Evolutionary conservation across 2,329 filamentous ascomycete species (phyloP), one percentile per base, ranked within the genome.

Genomic region (Fusarium domesticum): DNA sequence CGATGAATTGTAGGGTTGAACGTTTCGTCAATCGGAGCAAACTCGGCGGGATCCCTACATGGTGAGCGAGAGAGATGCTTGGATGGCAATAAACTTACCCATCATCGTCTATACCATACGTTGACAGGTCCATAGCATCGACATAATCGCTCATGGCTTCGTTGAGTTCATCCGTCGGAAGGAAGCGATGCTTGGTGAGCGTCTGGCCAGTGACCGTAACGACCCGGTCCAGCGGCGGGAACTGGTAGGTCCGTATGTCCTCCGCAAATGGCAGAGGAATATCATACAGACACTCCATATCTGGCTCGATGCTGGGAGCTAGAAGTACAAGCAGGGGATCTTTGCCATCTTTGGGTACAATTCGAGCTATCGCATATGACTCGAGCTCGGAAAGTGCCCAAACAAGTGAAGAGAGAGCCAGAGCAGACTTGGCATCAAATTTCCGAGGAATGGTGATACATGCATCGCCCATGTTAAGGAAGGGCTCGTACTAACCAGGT

Each of bases 181-280:
- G 73, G 47, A 95, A 84, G 28, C 89, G 85, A 54, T 98, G 91
- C 57, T 92, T 83, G 10, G 80, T 87, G 37, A 96, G 72, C 7
- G 80, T 77, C 52, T 88, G 87, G 1, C 92, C 92, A 10, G 84
- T 89, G n/a, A 95, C 78, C 0, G 91, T 96, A 47, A 96, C 71
- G 19, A 97, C 85, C 50, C 81, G 86, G 63, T 96, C 91, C 10
- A 98, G 71, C 0, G 92, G 89, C 6, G 93, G 90, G 55, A 98
- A 98, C 45, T 84, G 85, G 64, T 96, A 97, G n/a, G 78, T 78
- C 28, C 93, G 81, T 37, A 96, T 76, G 61, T 98, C 93, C 70
- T 98, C 93, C 3, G 89, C 85, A 60, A 96, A 98, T 1, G 93
- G 93, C 6, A 97, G 74, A 28, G 93, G 89, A 1, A 95, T 78